A percentile compares a stretch with the other conserved stretches of the same genome.
These are phyloP conservation scores for Penicillium sp. DNA, from an alignment of 2,329 filamentous ascomycete species.

Conservation along the genomic window DNA sequence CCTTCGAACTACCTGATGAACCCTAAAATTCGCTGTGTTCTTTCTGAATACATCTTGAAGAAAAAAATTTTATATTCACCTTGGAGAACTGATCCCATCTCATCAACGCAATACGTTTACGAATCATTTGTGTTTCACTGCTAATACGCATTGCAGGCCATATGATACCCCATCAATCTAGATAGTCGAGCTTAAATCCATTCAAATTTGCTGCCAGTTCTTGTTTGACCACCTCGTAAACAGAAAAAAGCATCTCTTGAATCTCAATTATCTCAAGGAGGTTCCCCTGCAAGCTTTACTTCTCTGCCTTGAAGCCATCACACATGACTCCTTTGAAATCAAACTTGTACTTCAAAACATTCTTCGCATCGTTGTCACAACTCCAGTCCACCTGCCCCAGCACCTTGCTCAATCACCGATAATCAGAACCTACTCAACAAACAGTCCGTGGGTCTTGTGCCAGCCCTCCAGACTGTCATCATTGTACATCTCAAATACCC, in stretches of 20 bases:
- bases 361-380: no score
- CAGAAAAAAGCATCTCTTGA: no score
- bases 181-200: conserved; percentile 4
- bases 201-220: no score
- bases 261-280: background rate
- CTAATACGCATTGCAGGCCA: conserved; percentile 22
- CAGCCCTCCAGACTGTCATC: conserved; percentile 40
- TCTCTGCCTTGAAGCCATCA: no score
- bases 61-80: conserved; percentile 52
- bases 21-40: conserved; percentile 57
- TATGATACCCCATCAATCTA: no score
- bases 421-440: conserved; percentile 24
- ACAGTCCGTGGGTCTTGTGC: conserved; percentile 43
- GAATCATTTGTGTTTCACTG: conserved; percentile 13
- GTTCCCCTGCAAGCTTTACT: no score
- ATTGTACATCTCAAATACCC: conserved; percentile 37
- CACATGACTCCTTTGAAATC: no score
- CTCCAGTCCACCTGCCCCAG: no score
- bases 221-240: no score
- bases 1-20: conserved; percentile 49
- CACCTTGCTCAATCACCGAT: conserved; percentile 1
- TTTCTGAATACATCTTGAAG: conserved; percentile 56
- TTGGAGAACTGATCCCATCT: conserved; percentile 56
- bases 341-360: no score
- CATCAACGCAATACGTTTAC: conserved; percentile 10